Conservation (phyloP, 2,329 filamentous ascomycete species). For the Lachnellula suecica region DNA sequence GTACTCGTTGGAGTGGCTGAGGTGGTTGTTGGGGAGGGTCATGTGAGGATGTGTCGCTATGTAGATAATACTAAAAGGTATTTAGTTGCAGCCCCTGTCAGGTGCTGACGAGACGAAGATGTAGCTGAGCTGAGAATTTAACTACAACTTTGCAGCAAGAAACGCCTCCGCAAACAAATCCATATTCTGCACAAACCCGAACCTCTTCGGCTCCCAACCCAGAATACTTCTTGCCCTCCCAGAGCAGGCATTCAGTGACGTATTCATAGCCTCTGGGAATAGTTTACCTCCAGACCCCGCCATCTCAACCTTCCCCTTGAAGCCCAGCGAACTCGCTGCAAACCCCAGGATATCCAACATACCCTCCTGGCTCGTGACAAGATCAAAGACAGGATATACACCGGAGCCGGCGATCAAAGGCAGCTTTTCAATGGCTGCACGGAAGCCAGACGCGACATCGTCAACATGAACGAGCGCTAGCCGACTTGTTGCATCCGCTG, state of each 20-base stretch:
- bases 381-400: slow-evolving; percentile 38
- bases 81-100: no score
- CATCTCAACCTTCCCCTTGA: slow-evolving; percentile 29
- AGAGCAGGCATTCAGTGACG: slow-evolving; percentile 24
- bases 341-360: slow-evolving; percentile 31
- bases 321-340: slow-evolving; percentile 26
- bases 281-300: slow-evolving; percentile 24
- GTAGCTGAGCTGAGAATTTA: background rate
- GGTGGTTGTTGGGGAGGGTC: background rate
- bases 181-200: slow-evolving; percentile 18
- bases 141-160: slow-evolving; percentile 3
- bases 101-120: no score
- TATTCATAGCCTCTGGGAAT: slow-evolving; percentile 27
- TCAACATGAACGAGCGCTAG: slow-evolving; percentile 38
- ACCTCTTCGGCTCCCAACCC: slow-evolving; percentile 35
- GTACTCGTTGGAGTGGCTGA: slow-evolving; percentile 57
- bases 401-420: slow-evolving; percentile 26
- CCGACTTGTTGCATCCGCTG: slow-evolving; percentile 22
- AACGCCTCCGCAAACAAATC: slow-evolving; percentile 21
- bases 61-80: no score
- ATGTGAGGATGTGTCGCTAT: background rate
- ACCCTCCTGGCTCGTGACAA: slow-evolving; percentile 34
- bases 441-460: slow-evolving; percentile 36
- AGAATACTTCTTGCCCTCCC: slow-evolving; percentile 33
- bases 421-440: slow-evolving; percentile 35